Conservation (phyloP, 805 yeast genomes). For the Wickerhamiella brachini region DNA sequence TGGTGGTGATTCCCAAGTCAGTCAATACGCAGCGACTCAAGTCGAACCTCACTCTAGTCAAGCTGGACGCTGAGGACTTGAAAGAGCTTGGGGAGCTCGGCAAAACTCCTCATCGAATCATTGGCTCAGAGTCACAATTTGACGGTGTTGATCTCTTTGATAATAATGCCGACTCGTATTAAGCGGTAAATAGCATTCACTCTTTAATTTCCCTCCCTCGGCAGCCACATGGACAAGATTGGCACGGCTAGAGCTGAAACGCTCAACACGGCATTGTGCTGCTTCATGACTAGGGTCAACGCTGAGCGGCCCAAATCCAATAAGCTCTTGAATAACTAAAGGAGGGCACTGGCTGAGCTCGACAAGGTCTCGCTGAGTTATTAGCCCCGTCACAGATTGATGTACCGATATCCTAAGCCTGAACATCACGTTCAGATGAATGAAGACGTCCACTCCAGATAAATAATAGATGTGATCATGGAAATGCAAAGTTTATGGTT, state of each 20-base stretch:
- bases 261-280: constrained; percentile 41
- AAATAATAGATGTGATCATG: no score
- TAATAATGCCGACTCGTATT: constrained; percentile 15
- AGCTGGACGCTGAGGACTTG: constrained; percentile 32
- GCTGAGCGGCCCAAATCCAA: constrained; percentile 41
- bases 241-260: constrained; percentile 24
- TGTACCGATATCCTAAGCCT: no score
- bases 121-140: constrained; percentile 13
- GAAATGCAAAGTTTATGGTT: neutral
- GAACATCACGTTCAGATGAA: no score
- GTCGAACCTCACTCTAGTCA: constrained; percentile 28
- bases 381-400: no score
- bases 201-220: no score
- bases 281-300: constrained; percentile 59
- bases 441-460: no score
- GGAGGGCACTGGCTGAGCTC: constrained; percentile 5
- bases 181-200: constrained; percentile 46
- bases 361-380: no score
- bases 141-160: constrained; percentile 13
- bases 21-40: constrained; percentile 48
- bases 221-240: no score
- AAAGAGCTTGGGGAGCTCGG: constrained; percentile 19
- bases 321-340: constrained; percentile 29
- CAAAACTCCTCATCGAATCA: constrained; percentile 8
- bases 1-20: constrained; percentile 56